These are phyloP conservation scores for Chaetomidium leptoderma DNA, from an alignment of 495 filamentous ascomycete species.

Conservation along the genomic window DNA sequence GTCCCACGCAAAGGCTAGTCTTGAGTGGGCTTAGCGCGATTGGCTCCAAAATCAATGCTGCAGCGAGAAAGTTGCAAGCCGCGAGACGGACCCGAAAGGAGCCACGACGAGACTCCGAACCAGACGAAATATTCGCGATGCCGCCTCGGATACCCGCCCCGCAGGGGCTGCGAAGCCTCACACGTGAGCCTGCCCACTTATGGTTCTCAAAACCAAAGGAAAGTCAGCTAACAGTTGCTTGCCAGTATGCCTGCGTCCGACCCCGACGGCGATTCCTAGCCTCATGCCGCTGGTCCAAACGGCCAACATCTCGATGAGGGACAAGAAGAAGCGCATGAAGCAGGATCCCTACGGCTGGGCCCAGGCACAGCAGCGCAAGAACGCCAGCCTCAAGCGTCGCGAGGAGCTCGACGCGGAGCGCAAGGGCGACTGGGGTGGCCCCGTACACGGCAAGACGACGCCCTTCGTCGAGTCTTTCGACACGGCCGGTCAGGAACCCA, in stretches of 20 bases:
- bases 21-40: constrained; percentile 10
- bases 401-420: constrained; percentile 59
- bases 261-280: constrained; percentile 30
- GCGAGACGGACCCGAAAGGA: constrained; percentile 20
- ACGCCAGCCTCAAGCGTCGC: constrained; percentile 70
- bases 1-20: constrained; percentile 6
- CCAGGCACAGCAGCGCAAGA: constrained; percentile 72
- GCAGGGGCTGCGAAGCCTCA: constrained; percentile 58
- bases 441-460: constrained; percentile 70
- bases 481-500: constrained; percentile 43
- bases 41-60: constrained; percentile 26
- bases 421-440: constrained; percentile 61
- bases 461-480: constrained; percentile 82
- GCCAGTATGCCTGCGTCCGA: constrained; percentile 47
- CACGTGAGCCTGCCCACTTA: constrained; percentile 46
- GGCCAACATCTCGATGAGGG: constrained; percentile 44
- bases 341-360: constrained; percentile 65
- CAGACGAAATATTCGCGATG: constrained; percentile 50
- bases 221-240: constrained; percentile 21
- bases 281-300: constrained; percentile 49
- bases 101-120: constrained; percentile 15
- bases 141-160: constrained; percentile 66
- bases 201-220: not conserved
- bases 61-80: constrained; percentile 27
- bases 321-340: constrained; percentile 47